Base-by-base conservation (phyloP, 495 filamentous ascomycete species). In the Aspergillus egyptiacus region DNA sequence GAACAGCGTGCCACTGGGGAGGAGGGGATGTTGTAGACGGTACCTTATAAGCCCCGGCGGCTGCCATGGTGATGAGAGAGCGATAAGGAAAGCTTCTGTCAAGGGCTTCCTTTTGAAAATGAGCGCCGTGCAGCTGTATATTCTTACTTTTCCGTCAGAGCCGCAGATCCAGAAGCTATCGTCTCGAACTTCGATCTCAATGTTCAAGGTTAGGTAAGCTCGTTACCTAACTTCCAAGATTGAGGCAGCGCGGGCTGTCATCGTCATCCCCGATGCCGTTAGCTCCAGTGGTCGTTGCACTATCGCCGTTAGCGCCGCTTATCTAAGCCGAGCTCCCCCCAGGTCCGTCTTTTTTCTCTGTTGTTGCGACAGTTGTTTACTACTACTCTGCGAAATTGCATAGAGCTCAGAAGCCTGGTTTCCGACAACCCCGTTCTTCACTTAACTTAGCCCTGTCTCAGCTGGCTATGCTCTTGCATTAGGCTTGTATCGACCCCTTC, bases 1-100 rank as follows among this genome's bases (percentile, higher is more conserved):
- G 34, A 14, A 30, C 19, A 27, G 30, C 28, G n/a, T n/a, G 24
- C 23, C n/a, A 10, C n/a, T n/a, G 24, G 24, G 25, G n/a, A 28
- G 18, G 19, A 40, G 23, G 38, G 48, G 30, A 13, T 14, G 24
- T 33, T 43, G 27, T 38, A 33, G 18, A 51, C 49, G 31, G 50
- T 68, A 71, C 69, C 68, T 71, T 73, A 60, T 67, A 70, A 17
- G 65, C 46, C 38, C 63, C 60, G 59, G 65, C 34, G 15, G 60
- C 60, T 49, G 70, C 64, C 69, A 74, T 72, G 35, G 24, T 66
- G 54, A 57, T 27, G 11, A 22, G 24, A n/a, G n/a, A n/a, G n/a
- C n/a, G n/a, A n/a, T n/a, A n/a, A n/a, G n/a, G n/a, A n/a, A n/a
- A n/a, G n/a, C n/a, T n/a, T n/a, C n/a, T n/a, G n/a, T n/a, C n/a